Evolutionary conservation across 495 filamentous ascomycete species (phyloP).

Genomic region (Aspergillus wentii): DNA sequence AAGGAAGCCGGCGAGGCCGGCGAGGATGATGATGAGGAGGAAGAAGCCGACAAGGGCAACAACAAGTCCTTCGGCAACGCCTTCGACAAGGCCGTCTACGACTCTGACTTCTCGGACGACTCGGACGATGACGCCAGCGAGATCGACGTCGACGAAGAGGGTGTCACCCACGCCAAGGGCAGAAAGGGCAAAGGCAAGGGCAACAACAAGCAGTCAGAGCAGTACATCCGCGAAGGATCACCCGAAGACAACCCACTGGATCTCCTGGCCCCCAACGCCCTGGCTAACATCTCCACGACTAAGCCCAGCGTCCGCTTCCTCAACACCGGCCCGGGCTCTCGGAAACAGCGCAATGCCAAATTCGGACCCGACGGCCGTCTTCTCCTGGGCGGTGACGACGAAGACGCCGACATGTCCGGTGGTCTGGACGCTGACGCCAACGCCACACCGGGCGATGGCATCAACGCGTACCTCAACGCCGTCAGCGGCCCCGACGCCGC

Average conservation of each 20-base stretch:
- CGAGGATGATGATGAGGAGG: constrained; percentile 42
- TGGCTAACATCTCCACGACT: constrained; percentile 89
- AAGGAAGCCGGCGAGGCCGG: constrained; percentile 54
- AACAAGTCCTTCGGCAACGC: constrained; percentile 66
- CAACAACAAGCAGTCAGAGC: constrained; percentile 51
- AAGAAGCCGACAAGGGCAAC: constrained; percentile 19
- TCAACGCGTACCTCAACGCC: constrained; percentile 89
- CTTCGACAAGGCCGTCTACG: constrained; percentile 93
- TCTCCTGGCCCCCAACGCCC: constrained; percentile 77
- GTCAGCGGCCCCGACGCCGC: constrained; percentile 80
- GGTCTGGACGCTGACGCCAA: constrained; percentile 37
- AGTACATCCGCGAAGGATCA: constrained; percentile 83
- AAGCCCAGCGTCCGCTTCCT: constrained; percentile 60
- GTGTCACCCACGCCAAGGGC: constrained; percentile 30
- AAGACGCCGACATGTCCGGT: constrained; percentile 59
- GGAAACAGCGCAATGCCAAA: constrained; percentile 55
- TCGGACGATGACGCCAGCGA: constrained; percentile 60
- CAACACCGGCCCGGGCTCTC: constrained; percentile 36
- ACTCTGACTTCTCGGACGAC: constrained; percentile 70
- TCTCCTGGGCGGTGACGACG: constrained; percentile 58
- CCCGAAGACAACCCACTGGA: constrained; percentile 87
- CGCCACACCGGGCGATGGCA: constrained; percentile 53
- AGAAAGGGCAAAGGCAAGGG: constrained; percentile 25
- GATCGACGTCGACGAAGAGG: constrained; percentile 46
- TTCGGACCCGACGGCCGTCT: constrained; percentile 84